Base-by-base conservation (phyloP, 495 filamentous ascomycete genomes). In the Neurospora discreta region DNA sequence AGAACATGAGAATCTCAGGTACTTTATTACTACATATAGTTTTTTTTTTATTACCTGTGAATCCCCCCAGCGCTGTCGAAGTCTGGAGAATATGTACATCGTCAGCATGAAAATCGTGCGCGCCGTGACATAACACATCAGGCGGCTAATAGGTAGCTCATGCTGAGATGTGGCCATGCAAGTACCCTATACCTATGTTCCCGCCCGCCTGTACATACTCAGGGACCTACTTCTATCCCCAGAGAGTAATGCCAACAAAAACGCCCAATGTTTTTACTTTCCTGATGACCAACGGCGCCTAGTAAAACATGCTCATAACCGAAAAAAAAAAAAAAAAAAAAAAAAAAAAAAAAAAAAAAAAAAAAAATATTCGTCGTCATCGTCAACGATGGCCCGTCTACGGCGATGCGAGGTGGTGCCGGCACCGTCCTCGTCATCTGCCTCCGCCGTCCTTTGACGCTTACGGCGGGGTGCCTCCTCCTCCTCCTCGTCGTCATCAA, bases 301-400 rank as follows among this genome's bases (percentile, higher is more conserved):
- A 40, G 9, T 13, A 4, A 39, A n/a, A 13, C 20, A 44, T 68
- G 36, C 23, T 26, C 18, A n/a, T n/a, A n/a, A n/a, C n/a, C n/a
- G n/a, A n/a, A n/a, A n/a, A n/a, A n/a, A n/a, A n/a, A n/a, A n/a
- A n/a, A n/a, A n/a, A n/a, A n/a, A n/a, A n/a, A n/a, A n/a, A n/a
- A n/a, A n/a, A n/a, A n/a, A n/a, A n/a, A n/a, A n/a, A n/a, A n/a
- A n/a, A n/a, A n/a, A n/a, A n/a, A n/a, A n/a, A n/a, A n/a, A n/a
- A n/a, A n/a, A n/a, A n/a, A n/a, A n/a, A n/a, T n/a, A n/a, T n/a
- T 84, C 82, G 20, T 87, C 84, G 39, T 86, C 85, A 60, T 88
- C 86, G 26, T 86, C 83, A 26, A 87, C 81, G 71, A 87, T 79
- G 44, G 75, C 78, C 52, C 79, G 81, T 74, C 80, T 83, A 71